Conservation (phyloP, 129 eudicot species). For the Arctium minus region DNA sequence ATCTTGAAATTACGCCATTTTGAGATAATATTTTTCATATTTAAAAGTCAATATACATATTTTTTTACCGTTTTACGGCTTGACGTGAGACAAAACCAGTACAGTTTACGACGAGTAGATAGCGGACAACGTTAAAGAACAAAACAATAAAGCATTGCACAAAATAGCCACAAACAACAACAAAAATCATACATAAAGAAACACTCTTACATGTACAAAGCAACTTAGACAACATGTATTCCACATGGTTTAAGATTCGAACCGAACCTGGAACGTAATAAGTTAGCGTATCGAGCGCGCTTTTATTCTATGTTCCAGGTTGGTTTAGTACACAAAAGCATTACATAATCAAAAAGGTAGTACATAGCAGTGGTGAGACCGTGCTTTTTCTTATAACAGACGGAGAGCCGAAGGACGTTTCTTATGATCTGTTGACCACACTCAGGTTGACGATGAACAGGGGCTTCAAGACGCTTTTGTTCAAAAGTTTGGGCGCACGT, state of each 20-base stretch:
- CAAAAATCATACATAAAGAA: neutral
- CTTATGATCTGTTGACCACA: neutral
- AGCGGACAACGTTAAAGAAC: neutral
- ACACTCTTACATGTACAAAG: neutral
- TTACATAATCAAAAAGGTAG: neutral
- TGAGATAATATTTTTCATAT: too few relatives aligned
- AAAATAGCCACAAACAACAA: neutral
- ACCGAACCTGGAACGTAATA: neutral
- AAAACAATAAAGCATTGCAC: neutral
- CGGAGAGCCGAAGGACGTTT: neutral
- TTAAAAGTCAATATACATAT: too few relatives aligned
- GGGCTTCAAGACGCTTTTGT: neutral
- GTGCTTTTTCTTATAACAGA: neutral
- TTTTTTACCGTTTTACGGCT: neutral
- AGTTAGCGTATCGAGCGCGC: neutral
- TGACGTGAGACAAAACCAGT: neutral
- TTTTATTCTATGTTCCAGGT: conserved; percentile 7
- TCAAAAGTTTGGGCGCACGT: conserved; percentile 59
- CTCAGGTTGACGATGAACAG: neutral
- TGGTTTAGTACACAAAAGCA: neutral
- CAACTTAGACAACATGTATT: neutral
- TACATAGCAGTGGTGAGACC: neutral
- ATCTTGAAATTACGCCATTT: too few relatives aligned
- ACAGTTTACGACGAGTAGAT: neutral
- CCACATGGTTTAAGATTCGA: neutral